Conservation (phyloP, 345 rosid species). For the Linum usitatissimum region DNA sequence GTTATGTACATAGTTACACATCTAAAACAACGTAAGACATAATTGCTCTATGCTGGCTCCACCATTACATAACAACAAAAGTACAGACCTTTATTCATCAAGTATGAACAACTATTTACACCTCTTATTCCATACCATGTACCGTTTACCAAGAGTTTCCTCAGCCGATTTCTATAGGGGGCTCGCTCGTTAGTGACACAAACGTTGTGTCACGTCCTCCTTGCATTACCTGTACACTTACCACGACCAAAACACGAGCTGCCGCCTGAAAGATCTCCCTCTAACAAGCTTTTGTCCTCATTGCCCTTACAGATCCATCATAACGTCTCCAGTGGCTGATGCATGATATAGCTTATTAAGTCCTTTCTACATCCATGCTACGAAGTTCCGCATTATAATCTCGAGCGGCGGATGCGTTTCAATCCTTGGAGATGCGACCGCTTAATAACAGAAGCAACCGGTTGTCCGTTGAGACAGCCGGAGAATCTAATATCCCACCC, state of each 20-base stretch:
- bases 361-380: not conserved
- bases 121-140: no score
- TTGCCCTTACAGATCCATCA: no score
- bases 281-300: no score
- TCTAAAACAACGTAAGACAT: no score
- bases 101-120: no score
- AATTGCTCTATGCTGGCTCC: no score
- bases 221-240: not conserved
- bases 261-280: not conserved
- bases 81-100: no score
- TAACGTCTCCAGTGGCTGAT: no score
- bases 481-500: constrained; percentile 93
- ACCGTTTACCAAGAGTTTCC: no score
- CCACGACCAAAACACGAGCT: not conserved
- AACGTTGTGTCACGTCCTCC: not conserved
- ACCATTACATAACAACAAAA: no score
- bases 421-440: constrained; percentile 37
- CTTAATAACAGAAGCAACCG: constrained; percentile 44
- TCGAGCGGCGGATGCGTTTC: constrained; percentile 50
- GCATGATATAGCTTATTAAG: no score
- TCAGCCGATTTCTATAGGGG: not conserved
- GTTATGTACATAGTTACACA: no score
- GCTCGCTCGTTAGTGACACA: not conserved
- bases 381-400: constrained; percentile 27
- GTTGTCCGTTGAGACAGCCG: constrained; percentile 60